Base-by-base conservation (phyloP, 1,284 basidiomycete genomes). In the Heterobasidion parviporum region DNA sequence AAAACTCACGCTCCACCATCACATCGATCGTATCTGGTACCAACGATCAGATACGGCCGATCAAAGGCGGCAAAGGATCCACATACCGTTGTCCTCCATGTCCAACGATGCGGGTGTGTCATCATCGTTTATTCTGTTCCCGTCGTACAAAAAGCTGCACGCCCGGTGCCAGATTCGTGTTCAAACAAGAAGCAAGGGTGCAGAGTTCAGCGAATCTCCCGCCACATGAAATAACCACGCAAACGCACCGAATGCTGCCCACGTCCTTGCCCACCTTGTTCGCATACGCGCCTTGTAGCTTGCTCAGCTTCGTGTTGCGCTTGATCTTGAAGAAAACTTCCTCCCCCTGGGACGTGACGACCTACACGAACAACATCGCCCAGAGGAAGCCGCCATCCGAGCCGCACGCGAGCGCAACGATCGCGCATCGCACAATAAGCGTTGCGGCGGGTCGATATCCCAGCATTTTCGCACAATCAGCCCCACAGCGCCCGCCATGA, bases 261-360 rank as follows among this genome's bases (percentile, higher is more conserved):
- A 92, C 87, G 62, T 94, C 90, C 74, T 95, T 95, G 61, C 94
- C 94, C 48, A 97, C 93, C 68, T 95, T 94, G 68, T 80, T 85
- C 54, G 94, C 94, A 73, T 98, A 98, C 26, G 94, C 94, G 62
- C 83, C 87, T 74, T 95, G 87, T 32, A 98, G 82, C 78, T 98
- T 98, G 77, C 86, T 91, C 60, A 97, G 75, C 78, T 91, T 94
- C 51, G 94, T 97, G 68, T 83, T 92, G 65, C 89, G 85, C 78
- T 97, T 97, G 75, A 98, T 97, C 81, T 98, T 98, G 83, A 98
- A 98, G 74, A 93, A 97, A 47, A 97, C 92, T 70, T 98, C 94
- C 57, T 95, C 89, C 51, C 92, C 90, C 20, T 79, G 73, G 43
- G 88, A 81, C 57, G 83, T 87, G 52, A 89, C 81, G 54, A 92